These are phyloP conservation scores for Dactylis glomerata DNA, from an alignment of 176 grass and related monocot species.

Conservation along the genomic window DNA sequence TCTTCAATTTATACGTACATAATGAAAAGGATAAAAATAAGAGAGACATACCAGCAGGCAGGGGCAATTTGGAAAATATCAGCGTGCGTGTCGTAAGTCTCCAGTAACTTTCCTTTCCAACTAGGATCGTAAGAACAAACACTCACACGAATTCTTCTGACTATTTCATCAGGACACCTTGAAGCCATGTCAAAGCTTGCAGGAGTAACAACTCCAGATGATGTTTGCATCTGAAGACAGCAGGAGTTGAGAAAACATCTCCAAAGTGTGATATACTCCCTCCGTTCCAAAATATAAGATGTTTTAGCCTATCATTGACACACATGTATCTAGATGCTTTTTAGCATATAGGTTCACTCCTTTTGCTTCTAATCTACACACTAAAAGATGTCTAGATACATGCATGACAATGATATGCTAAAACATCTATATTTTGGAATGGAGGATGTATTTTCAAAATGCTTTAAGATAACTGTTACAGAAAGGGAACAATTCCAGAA, in stretches of 20 bases:
- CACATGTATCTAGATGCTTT: no score
- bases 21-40: slow-evolving; percentile 10
- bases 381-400: no score
- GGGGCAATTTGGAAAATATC: slow-evolving; percentile 62
- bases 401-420: no score
- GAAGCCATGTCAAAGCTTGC: slow-evolving; percentile 68
- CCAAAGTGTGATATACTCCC: background rate
- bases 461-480: background rate
- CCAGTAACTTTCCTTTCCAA: slow-evolving; percentile 65
- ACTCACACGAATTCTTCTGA: slow-evolving; percentile 67
- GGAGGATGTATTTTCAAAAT: background rate
- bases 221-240: slow-evolving; percentile 66
- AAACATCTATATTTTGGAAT: no score
- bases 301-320: no score
- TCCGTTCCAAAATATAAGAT: no score
- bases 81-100: slow-evolving; percentile 70
- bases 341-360: no score
- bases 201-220: slow-evolving; percentile 54
- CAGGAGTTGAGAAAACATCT: slow-evolving; percentile 7
- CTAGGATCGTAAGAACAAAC: slow-evolving; percentile 64
- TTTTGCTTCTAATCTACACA: no score
- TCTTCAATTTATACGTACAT: background rate
- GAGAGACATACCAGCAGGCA: slow-evolving; percentile 55
- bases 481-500: background rate
- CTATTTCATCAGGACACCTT: slow-evolving; percentile 83